These are phyloP conservation scores for Pilobolus umbonatus DNA, from an alignment of 192 early-diverging fungal species.

Conservation along the genomic window DNA sequence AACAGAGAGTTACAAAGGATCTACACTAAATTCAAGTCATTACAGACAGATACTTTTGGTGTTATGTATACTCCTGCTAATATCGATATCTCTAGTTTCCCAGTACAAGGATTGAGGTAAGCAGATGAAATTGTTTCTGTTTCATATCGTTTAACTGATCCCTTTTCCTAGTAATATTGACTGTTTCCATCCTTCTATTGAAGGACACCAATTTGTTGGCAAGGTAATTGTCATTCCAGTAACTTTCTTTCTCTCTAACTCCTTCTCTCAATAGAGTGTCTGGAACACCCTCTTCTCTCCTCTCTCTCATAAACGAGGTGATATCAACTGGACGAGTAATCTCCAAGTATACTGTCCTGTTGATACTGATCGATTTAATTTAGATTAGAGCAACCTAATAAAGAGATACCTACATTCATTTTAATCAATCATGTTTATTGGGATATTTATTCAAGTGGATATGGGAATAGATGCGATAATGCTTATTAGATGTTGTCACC, in stretches of 20 bases:
- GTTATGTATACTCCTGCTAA: constrained; percentile 10
- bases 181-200: constrained; percentile 21
- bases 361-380: neutral
- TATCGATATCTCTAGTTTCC: constrained; percentile 11
- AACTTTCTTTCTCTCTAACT: too few species aligned
- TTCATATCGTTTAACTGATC: neutral
- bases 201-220: constrained; percentile 17
- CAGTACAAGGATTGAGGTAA: constrained; percentile 13
- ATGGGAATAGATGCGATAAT: too few species aligned
- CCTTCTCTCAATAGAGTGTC: constrained; percentile 1
- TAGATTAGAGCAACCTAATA: too few species aligned
- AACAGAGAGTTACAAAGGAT: constrained; percentile 10
- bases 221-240: neutral
- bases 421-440: too few species aligned
- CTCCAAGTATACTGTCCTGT: constrained; percentile 3
- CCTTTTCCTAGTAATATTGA: constrained; percentile 15
- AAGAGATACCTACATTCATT: too few species aligned
- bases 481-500: too few species aligned
- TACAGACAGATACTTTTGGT: constrained; percentile 10
- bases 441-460: too few species aligned
- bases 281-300: constrained; percentile 25
- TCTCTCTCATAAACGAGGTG: neutral
- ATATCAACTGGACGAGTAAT: neutral
- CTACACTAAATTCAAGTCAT: constrained; percentile 7
- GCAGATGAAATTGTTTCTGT: neutral